phyloP scores from a whole-genome alignment of 2,329 filamentous ascomycete species.

The Stromatinia cepivora region DNA sequence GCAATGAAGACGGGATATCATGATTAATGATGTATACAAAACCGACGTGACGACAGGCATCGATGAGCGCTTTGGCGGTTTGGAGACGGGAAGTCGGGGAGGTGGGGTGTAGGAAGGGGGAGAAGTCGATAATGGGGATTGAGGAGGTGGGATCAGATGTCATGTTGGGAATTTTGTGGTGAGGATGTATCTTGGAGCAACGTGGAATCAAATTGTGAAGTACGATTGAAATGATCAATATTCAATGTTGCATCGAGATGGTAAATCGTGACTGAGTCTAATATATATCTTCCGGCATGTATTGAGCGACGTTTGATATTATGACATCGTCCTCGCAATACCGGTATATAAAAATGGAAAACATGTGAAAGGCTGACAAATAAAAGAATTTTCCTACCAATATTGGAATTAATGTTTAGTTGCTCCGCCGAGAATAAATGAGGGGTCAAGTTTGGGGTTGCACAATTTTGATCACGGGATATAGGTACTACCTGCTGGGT shows the following conservation, averaged over 20 bases:
- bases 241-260: too few relatives aligned
- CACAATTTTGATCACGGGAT: not conserved
- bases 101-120: slow-evolving; percentile 25
- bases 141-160: not conserved
- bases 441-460: not conserved
- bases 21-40: slow-evolving; percentile 53
- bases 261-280: not conserved
- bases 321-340: not conserved
- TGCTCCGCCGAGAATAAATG: not conserved
- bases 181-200: not conserved
- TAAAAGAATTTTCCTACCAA: not conserved
- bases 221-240: too few relatives aligned
- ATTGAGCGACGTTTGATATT: not conserved
- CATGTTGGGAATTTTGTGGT: not conserved
- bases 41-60: slow-evolving; percentile 47
- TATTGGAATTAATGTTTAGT: not conserved
- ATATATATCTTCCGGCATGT: not conserved
- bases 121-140: slow-evolving; percentile 36
- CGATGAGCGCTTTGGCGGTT: slow-evolving; percentile 44
- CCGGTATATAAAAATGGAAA: not conserved
- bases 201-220: not conserved
- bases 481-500: not conserved
- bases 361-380: not conserved
- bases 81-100: slow-evolving; percentile 36
- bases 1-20: slow-evolving; percentile 43